Base-by-base conservation (phyloP, 106 monocot genomes). In the Xerophyta viscosa region DNA sequence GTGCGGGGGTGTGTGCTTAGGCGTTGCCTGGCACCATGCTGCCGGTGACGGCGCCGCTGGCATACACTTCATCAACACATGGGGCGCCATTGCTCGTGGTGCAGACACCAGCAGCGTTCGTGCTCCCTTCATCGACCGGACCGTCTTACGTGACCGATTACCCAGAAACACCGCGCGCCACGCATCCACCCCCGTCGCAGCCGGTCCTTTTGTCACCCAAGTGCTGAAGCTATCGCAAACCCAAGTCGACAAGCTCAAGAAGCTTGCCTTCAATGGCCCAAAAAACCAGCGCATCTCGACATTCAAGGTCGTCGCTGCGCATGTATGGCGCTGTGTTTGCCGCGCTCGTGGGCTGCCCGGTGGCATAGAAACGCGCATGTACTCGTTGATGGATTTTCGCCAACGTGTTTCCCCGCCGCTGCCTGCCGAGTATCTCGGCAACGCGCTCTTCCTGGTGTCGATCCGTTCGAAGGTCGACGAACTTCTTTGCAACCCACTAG, bases 301-400 rank as follows among this genome's bases (percentile, higher is more conserved):
- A 21, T 69, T 58, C 63, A 18, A 44, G 11, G 58, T 47, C 2
- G 23, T 75, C 18, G 29, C 39, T 0, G 66, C 60, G 17, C 60
- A 60, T 20, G 19, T 71, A 10, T 77, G 77, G 77, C 65, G 66
- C 59, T 65, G 70, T 42, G 50, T 43, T 3, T 66, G 70, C 25
- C 27, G 3, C 29, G 70, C 76, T 3, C 53, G 60, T 1, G 13
- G 37, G 53, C 50, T 76, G 0, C 10, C 14, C 0, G 15, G 25
- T 0, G 56, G 44, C 0, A 27, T 30, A 10, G 22, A 48, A 24
- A 37, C 73, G 4, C 29, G 49, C 37, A 29, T 66, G 2, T 48
- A 55, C 47, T 27, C 52, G 21, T 13, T 33, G 27, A 46, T 47
- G 21, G 66, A 73, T 41, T 29, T 37, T 14, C 58, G 72, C 7